Evolutionary conservation across 371 early-diverging fungal genomes (phyloP), one percentile per base, ranked within the genome.

Genomic region (Amoeboradix gromovi): DNA sequence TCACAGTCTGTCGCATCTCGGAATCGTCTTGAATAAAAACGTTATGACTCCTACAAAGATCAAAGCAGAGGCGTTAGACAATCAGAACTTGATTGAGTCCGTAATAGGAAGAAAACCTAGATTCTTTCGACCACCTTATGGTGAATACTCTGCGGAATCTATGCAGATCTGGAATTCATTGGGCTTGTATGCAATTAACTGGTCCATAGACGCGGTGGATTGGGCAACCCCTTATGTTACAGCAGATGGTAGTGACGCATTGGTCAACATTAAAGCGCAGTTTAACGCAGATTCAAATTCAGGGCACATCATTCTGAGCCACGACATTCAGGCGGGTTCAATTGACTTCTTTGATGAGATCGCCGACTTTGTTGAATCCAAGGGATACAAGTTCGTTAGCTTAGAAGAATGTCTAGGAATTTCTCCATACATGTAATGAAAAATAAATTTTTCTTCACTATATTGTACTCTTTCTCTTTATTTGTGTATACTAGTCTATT

Each of bases 81-180:
- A n/a, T n/a, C n/a, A n/a, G n/a, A 48, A 48, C 48, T 48, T 48
- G 48, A 48, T 48, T 48, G 5, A 48, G 12, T 5, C 48, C 5
- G 22, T 12, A 48, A 48, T 22, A 48, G 48, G 48, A 48, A 48
- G 22, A 22, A 48, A 5, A 5, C 48, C 48, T 12, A 5, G 48
- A 48, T 48, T 48, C 48, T 48, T 48, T 48, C 48, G 48, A 48
- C 48, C 48, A 48, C 48, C 48, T 48, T 48, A 48, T 48, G 48
- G 48, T 22, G 48, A 48, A 5, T 48, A 5, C 48, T 12, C 5
- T 48, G 5, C 48, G 5, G 48, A 48, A 22, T 12, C 48, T 12
- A 48, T 48, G 5, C 12, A 22, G 22, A 48, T 48, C 22, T 48
- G 48, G 48, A 48, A 48, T 22, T 22, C 5, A 48, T 48, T 48